These are phyloP conservation scores for Cyclotella kingstonii DNA, from an alignment of 108 stramenopile species.

Conservation along the genomic window DNA sequence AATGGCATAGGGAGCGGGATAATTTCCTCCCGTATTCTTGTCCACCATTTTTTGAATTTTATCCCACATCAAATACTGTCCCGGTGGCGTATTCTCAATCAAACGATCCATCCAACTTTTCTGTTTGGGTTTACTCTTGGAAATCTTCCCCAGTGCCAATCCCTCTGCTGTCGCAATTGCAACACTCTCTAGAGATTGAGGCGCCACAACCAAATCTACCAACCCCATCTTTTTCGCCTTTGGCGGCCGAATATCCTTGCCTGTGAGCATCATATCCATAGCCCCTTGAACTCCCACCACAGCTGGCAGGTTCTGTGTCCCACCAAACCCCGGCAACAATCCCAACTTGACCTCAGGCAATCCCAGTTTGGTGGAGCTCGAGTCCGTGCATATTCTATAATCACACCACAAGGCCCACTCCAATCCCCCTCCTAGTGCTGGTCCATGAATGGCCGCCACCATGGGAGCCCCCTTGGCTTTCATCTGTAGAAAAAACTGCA, in stretches of 20 bases:
- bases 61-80: constrained; percentile 91
- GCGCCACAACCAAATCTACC: constrained; percentile 94
- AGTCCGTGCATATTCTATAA: constrained; percentile 94
- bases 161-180: constrained; percentile 85
- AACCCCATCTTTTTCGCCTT: constrained; percentile 99
- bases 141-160: constrained; percentile 83
- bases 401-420: constrained; percentile 99
- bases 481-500: constrained; percentile 81
- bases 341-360: constrained; percentile 99
- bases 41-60: constrained; percentile 89
- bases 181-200: constrained; percentile 78
- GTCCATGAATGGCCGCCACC: constrained; percentile 96
- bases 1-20: constrained; percentile 94
- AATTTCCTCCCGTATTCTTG: constrained; percentile 95
- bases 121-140: constrained; percentile 80
- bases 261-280: constrained; percentile 97
- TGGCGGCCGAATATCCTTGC: constrained; percentile 92
- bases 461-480: constrained; percentile 80
- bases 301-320: constrained; percentile 93
- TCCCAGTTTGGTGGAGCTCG: constrained; percentile 90
- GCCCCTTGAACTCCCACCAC: constrained; percentile 91
- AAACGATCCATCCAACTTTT: constrained; percentile 78
- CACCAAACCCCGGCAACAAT: constrained; percentile 96
- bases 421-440: constrained; percentile 96
- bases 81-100: constrained; percentile 90